Percentiles rank a stretch among this genome's conserved stretches.
phyloP scores from a whole-genome alignment of 2,329 filamentous ascomycete genomes.

The Alternaria triticina region DNA sequence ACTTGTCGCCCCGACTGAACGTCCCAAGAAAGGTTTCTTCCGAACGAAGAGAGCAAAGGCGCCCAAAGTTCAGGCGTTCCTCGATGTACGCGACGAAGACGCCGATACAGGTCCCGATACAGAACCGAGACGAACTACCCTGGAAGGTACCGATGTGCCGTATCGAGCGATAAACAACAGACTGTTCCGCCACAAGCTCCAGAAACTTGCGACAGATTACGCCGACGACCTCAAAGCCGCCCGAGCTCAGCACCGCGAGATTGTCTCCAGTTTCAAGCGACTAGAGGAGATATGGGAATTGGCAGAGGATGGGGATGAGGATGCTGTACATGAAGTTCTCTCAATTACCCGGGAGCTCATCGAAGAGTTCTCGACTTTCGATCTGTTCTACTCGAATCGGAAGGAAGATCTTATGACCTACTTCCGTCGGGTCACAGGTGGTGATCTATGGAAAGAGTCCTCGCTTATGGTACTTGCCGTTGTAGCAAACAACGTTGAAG shows the following conservation, averaged over 20 bases:
- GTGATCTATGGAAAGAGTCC: constrained; percentile 44
- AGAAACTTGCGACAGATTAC: constrained; percentile 29
- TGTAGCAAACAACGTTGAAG: constrained; percentile 42
- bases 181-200: constrained; percentile 38
- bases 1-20: constrained; percentile 25
- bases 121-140: constrained; percentile 19
- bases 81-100: constrained; percentile 30
- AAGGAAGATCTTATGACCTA: constrained; percentile 51
- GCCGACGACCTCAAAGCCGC: constrained; percentile 52
- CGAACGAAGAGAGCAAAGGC: constrained; percentile 30
- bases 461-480: constrained; percentile 45
- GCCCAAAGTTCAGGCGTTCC: constrained; percentile 34
- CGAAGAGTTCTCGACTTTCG: constrained; percentile 66
- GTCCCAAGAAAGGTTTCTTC: constrained; percentile 40
- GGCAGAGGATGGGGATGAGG: constrained; percentile 57
- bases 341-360: constrained; percentile 65
- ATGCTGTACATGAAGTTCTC: constrained; percentile 62
- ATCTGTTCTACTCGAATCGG: constrained; percentile 62
- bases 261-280: constrained; percentile 52
- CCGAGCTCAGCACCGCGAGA: constrained; percentile 46
- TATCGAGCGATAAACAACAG: constrained; percentile 36
- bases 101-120: constrained; percentile 3
- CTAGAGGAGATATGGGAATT: constrained; percentile 50
- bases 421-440: constrained; percentile 39
- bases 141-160: constrained; percentile 40